These are phyloP conservation scores for Prototheca cutis DNA, from an alignment of 163 green algal genomes.

Conservation along the genomic window DNA sequence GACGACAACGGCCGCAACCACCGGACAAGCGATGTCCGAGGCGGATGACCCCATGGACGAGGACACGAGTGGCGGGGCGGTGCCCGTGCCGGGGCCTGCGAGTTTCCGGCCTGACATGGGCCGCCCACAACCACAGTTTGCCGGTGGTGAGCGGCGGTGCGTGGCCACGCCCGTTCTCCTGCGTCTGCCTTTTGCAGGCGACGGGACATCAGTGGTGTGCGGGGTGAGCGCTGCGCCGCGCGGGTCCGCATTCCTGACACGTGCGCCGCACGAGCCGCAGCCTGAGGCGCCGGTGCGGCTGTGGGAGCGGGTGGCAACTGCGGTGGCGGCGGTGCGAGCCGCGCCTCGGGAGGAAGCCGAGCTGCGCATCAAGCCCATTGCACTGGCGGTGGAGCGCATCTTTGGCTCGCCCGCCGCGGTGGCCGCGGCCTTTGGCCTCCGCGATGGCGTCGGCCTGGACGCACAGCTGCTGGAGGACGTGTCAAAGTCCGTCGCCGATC, in stretches of 20 bases:
- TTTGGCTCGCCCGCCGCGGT: conserved; percentile 72
- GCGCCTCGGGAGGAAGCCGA: conserved; percentile 11
- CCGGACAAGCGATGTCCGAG: too few relatives aligned
- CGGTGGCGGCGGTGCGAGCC: conserved; percentile 9
- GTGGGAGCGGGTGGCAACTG: conserved; percentile 23
- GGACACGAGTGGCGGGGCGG: too few relatives aligned
- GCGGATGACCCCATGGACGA: too few relatives aligned
- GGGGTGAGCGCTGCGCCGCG: conserved; percentile 46
- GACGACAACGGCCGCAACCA: too few relatives aligned
- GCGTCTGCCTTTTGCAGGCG: conserved; percentile 26
- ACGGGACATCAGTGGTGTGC: conserved; percentile 35
- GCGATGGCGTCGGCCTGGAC: conserved; percentile 47
- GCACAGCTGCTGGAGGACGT: conserved; percentile 48
- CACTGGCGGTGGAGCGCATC: conserved; percentile 57
- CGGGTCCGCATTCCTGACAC: conserved; percentile 58
- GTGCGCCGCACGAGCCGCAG: conserved; percentile 35
- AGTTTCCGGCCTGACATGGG: too few relatives aligned
- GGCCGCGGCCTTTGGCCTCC: conserved; percentile 61
- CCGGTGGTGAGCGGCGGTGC: not conserved
- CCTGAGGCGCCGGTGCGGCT: conserved; percentile 3
- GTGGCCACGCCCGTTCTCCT: conserved; percentile 26
- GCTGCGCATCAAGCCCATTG: conserved; percentile 27
- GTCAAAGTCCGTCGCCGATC: conserved; percentile 40
- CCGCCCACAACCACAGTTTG: too few relatives aligned
- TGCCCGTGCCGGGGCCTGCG: too few relatives aligned